phyloP scores from a whole-genome alignment of 176 grass and related monocot genomes.

The Carex pumila region DNA sequence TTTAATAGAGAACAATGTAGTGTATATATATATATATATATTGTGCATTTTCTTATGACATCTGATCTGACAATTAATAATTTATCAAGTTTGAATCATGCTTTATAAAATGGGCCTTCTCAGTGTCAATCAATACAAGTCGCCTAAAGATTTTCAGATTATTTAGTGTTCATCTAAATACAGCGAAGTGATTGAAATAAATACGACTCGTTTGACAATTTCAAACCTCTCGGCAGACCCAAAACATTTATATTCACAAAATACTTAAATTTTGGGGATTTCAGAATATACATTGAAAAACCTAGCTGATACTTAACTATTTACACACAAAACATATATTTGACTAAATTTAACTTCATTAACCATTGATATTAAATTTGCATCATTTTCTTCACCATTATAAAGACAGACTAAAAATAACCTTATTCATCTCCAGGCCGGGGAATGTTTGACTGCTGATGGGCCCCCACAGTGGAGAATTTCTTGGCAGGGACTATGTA shows the following conservation, averaged over 20 bases:
- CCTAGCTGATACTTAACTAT: neutral
- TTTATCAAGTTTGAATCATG: neutral
- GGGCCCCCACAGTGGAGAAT: neutral
- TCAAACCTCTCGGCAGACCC: neutral
- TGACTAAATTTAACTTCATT: neutral
- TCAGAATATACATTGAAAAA: neutral
- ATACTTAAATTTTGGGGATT: neutral
- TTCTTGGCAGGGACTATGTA: neutral
- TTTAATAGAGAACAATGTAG: neutral
- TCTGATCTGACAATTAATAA: neutral
- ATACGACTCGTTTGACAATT: neutral
- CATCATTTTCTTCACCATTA: neutral
- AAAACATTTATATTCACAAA: neutral
- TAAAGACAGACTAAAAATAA: neutral
- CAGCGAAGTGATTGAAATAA: neutral
- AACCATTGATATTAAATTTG: neutral
- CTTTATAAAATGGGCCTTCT: neutral
- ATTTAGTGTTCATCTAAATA: neutral
- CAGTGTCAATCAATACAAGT: neutral
- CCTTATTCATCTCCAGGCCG: neutral
- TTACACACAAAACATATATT: neutral
- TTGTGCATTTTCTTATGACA: neutral
- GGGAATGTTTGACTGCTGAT: neutral
- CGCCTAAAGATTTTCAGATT: neutral
- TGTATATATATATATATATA: neutral